Percentiles rank a stretch among this genome's conserved stretches.
Conservation (phyloP, 2,329 filamentous ascomycete genomes). For the Plectosphaerella plurivora region DNA sequence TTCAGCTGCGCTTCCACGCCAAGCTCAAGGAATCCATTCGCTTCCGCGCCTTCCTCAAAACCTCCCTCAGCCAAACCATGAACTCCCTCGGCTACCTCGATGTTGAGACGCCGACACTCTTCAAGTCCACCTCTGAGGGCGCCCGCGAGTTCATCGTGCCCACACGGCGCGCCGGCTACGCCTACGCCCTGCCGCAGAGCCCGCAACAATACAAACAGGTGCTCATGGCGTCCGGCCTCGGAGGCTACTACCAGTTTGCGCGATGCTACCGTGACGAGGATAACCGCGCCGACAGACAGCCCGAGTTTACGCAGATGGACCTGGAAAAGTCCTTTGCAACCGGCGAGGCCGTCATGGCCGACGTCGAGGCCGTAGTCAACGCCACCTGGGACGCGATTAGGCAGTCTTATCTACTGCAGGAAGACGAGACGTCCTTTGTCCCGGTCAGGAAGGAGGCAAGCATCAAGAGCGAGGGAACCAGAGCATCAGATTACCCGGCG, state of each 20-base stretch:
- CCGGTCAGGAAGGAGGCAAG: slow-evolving; percentile 16
- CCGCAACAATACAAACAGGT: slow-evolving; percentile 99
- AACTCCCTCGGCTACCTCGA: slow-evolving; percentile 62
- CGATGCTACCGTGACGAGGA: slow-evolving; percentile 96
- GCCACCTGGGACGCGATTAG: slow-evolving; percentile 49
- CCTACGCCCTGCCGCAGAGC: slow-evolving; percentile 91
- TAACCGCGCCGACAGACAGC: slow-evolving; percentile 84
- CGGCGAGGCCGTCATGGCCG: slow-evolving; percentile 63
- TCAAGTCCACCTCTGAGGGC: slow-evolving; percentile 96
- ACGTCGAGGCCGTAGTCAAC: slow-evolving; percentile 47
- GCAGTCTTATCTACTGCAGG: slow-evolving; percentile 27
- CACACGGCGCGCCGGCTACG: slow-evolving; percentile 68
- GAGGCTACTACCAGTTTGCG: slow-evolving; percentile 86
- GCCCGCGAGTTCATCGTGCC: slow-evolving; percentile 93
- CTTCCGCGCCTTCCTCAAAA: slow-evolving; percentile 61
- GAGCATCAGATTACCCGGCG: slow-evolving; percentile 13
- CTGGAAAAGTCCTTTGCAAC: slow-evolving; percentile 86
- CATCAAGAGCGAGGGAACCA: background rate
- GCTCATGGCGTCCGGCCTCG: slow-evolving; percentile 84
- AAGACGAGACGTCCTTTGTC: slow-evolving; percentile 21
- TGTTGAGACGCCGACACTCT: slow-evolving; percentile 88
- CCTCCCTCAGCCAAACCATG: slow-evolving; percentile 49
- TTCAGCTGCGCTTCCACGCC: slow-evolving; percentile 76
- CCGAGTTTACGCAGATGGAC: slow-evolving; percentile 96
- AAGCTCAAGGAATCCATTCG: slow-evolving; percentile 63